A percentile compares a stretch with the other conserved stretches of the same genome.
phyloP scores from a whole-genome alignment of 2,329 filamentous ascomycete genomes.

The Botrytis byssoidea region DNA sequence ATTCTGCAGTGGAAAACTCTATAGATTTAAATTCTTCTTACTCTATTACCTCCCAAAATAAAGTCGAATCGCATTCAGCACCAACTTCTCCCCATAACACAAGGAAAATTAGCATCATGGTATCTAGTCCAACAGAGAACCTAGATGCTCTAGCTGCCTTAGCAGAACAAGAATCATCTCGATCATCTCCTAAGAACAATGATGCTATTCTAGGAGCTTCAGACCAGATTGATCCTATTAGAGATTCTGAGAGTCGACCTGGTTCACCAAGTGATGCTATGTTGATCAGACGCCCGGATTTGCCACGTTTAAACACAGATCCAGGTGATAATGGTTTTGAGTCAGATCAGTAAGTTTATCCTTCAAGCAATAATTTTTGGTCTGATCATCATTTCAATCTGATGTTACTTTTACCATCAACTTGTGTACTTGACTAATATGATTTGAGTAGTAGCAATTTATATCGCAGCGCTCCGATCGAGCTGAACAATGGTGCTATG shows the following conservation, averaged over 20 bases:
- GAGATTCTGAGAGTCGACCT: conserved; percentile 16
- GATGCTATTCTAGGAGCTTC: not conserved
- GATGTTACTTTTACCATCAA: not conserved
- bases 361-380: not conserved
- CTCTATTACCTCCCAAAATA: not conserved
- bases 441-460: not conserved
- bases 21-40: conserved; percentile 4
- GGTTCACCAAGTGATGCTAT: conserved; percentile 39
- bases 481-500: not conserved
- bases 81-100: conserved; percentile 15
- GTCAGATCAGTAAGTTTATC: conserved; percentile 29
- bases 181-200: not conserved
- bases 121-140: conserved; percentile 31
- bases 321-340: conserved; percentile 22
- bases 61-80: conserved; percentile 7
- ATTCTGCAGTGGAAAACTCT: not conserved
- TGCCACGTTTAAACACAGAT: conserved; percentile 31
- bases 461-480: not conserved
- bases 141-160: conserved; percentile 32
- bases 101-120: not conserved
- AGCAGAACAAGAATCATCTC: conserved; percentile 29
- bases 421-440: not conserved
- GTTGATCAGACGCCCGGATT: conserved; percentile 35
- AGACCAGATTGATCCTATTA: not conserved
- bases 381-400: not conserved